Percentiles rank a stretch among this genome's conserved stretches.
Conservation (phyloP, 192 early-diverging fungal species). For the Chytriomyces hyalinus region DNA sequence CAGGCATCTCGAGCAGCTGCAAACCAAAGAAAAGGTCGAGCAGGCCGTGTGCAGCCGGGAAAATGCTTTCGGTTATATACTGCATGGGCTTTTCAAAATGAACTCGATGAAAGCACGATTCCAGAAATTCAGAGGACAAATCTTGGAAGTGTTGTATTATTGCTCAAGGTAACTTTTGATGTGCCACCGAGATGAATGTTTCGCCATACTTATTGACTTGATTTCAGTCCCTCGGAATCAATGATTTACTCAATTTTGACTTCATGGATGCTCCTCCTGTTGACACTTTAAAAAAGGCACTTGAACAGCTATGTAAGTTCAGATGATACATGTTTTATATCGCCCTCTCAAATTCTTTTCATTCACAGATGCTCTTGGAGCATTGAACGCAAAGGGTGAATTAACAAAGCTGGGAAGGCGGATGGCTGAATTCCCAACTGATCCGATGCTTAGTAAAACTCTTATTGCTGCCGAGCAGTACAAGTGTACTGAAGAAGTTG, state of each 20-base stretch:
- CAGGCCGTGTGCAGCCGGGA: slow-evolving; percentile 94
- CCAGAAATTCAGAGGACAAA: slow-evolving; percentile 99
- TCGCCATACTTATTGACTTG: background rate
- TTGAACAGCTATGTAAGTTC: slow-evolving; percentile 82
- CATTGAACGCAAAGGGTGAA: slow-evolving; percentile 89
- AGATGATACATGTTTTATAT: too few species aligned
- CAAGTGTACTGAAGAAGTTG: slow-evolving; percentile 92
- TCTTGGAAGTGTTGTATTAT: slow-evolving; percentile 86
- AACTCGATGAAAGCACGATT: slow-evolving; percentile 92
- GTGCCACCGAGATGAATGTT: too few species aligned
- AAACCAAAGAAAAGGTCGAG: slow-evolving; percentile 93
- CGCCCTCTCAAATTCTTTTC: background rate
- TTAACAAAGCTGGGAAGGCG: slow-evolving; percentile 93
- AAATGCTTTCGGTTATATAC: slow-evolving; percentile 96
- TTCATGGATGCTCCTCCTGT: slow-evolving; percentile 98
- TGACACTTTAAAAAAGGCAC: slow-evolving; percentile 85
- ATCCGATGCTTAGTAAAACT: slow-evolving; percentile 93
- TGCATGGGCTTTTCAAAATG: slow-evolving; percentile 85
- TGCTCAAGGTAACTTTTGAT: slow-evolving; percentile 69
- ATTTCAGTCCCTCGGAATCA: slow-evolving; percentile 79
- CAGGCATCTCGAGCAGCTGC: slow-evolving; percentile 86
- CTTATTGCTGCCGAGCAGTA: slow-evolving; percentile 92
- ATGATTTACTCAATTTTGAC: slow-evolving; percentile 90
- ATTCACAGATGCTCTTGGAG: slow-evolving; percentile 54
- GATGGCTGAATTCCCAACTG: slow-evolving; percentile 98